phyloP scores from a whole-genome alignment of 2,329 filamentous ascomycete species.

The Calonectria henricotiae region DNA sequence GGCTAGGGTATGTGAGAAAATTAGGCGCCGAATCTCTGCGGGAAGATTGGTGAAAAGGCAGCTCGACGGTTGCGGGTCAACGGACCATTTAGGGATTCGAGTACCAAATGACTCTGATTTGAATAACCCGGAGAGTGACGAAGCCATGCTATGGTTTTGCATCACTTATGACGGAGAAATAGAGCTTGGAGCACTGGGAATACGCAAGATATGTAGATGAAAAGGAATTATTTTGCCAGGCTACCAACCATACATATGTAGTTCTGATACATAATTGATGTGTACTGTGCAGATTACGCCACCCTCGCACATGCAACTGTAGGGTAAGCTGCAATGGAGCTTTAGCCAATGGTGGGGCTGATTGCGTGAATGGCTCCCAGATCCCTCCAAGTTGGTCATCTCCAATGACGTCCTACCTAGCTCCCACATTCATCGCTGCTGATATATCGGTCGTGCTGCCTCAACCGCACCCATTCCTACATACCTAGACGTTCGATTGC shows the following conservation, averaged over 20 bases:
- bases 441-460: constrained; percentile 5
- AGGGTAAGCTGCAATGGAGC: neutral
- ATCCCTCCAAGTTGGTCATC: constrained; percentile 20
- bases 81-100: constrained; percentile 15
- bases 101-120: constrained; percentile 33
- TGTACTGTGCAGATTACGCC: constrained; percentile 4
- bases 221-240: neutral
- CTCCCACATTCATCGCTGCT: constrained; percentile 10
- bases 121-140: constrained; percentile 3
- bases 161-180: neutral
- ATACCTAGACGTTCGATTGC: constrained; percentile 1
- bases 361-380: constrained; percentile 38
- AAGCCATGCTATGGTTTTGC: neutral
- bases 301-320: neutral
- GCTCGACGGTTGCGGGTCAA: constrained; percentile 31
- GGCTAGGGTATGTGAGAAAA: constrained; percentile 28
- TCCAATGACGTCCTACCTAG: constrained; percentile 29
- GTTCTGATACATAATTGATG: neutral
- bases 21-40: constrained; percentile 29
- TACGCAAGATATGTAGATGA: neutral
- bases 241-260: neutral
- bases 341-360: constrained; percentile 34
- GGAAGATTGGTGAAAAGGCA: constrained; percentile 25
- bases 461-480: neutral
- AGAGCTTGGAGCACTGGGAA: neutral